phyloP scores from a whole-genome alignment of 495 filamentous ascomycete species.

The Penicillium pulvis region DNA sequence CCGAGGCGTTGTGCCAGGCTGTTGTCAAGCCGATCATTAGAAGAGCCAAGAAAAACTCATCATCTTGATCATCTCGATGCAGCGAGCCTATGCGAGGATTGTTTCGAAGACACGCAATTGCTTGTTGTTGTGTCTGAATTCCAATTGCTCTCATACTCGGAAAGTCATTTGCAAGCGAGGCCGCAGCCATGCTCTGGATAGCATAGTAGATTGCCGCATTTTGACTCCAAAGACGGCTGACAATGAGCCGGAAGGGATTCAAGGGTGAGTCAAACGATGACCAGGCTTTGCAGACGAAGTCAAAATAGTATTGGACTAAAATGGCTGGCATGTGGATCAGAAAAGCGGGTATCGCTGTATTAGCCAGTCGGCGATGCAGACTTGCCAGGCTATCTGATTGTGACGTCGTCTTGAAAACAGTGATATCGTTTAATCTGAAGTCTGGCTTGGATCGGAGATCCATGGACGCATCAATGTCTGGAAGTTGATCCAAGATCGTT shows the following conservation, averaged over 20 bases:
- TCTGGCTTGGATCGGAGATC: slow-evolving; percentile 9
- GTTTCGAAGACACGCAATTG: slow-evolving; percentile 27
- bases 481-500: slow-evolving; percentile 21
- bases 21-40: slow-evolving; percentile 30
- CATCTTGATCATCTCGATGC: slow-evolving; percentile 24
- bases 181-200: slow-evolving; percentile 31
- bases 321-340: slow-evolving; percentile 30
- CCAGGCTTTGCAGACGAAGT: slow-evolving; percentile 31
- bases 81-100: slow-evolving; percentile 17
- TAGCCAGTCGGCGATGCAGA: slow-evolving; percentile 23
- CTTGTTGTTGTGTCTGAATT: slow-evolving; percentile 29
- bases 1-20: slow-evolving; percentile 25
- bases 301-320: slow-evolving; percentile 31
- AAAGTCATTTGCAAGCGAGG: slow-evolving; percentile 30
- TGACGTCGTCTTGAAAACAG: slow-evolving; percentile 2
- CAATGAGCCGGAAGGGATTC: slow-evolving; percentile 26
- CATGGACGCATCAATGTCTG: slow-evolving; percentile 16
- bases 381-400: slow-evolving; percentile 22
- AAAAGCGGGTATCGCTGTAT: slow-evolving; percentile 24
- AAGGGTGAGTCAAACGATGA: slow-evolving; percentile 32
- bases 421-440: neutral
- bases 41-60: slow-evolving; percentile 29
- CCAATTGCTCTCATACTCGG: slow-evolving; percentile 28
- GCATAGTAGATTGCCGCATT: slow-evolving; percentile 32
- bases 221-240: slow-evolving; percentile 30